phyloP scores from a whole-genome alignment of 1,284 basidiomycete species.

The Athelia sp. region DNA sequence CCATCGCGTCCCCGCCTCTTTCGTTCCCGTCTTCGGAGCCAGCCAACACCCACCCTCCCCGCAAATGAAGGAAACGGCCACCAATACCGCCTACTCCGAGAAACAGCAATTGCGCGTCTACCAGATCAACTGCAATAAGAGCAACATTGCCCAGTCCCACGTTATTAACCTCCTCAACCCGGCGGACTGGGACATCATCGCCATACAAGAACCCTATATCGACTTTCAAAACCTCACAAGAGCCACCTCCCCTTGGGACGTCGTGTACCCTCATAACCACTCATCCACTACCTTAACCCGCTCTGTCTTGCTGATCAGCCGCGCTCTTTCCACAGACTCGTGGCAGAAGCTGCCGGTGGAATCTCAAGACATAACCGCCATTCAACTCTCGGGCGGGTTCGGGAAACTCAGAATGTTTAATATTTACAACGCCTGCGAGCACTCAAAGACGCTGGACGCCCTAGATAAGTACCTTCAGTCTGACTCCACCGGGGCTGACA shows the following conservation, averaged over 20 bases:
- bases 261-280: conserved; percentile 17
- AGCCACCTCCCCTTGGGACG: conserved; percentile 13
- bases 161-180: conserved; percentile 15
- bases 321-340: conserved; percentile 13
- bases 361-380: conserved; percentile 17
- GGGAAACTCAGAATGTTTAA: conserved; percentile 18
- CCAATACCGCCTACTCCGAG: neutral
- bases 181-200: conserved; percentile 19
- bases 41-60: neutral
- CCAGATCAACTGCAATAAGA: conserved; percentile 16
- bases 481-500: neutral
- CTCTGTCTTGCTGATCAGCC: conserved; percentile 21
- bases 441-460: conserved; percentile 11
- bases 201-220: conserved; percentile 26
- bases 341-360: conserved; percentile 15
- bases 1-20: neutral
- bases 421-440: conserved; percentile 22
- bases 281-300: conserved; percentile 7
- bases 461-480: conserved; percentile 5
- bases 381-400: conserved; percentile 8
- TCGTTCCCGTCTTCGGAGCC: neutral
- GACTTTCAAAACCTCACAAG: conserved; percentile 9
- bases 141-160: conserved; percentile 13
- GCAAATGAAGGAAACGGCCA: neutral
- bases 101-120: neutral